Evolutionary conservation across 2,329 filamentous ascomycete species (phyloP), one percentile per base, ranked within the genome.

Genomic region (Tolypocladium inflatum): DNA sequence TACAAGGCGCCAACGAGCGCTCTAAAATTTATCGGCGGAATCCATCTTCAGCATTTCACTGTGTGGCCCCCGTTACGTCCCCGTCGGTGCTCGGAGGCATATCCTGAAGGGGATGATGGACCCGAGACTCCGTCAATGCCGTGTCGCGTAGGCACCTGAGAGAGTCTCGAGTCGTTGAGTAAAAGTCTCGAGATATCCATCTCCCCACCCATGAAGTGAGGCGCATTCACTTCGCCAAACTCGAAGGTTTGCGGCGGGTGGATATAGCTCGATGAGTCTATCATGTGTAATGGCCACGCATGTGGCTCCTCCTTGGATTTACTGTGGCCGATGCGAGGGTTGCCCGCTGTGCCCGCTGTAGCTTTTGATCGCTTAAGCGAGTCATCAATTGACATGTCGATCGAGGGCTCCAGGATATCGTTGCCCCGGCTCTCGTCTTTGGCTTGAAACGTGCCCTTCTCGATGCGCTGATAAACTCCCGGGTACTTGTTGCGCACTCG

Each of bases 401-500:
- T 72, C 0, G 76, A 78, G 0, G 81, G 80, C 62, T 83, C 81
- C 55, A 83, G 71, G 5, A 78, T 66, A 50, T 74, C 73, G 59
- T 72, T 78, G 59, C 68, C 66, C 41, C 73, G 71, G 37, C 68
- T 64, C 10, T 69, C 67, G 17, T 80, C 74, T 62, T 78, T 76
- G 59, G 73, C 66, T 52, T 78, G 76, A 57, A 80, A 76, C 4
- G 74, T 72, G 38, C 79, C 78, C 68, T 83, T 83, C 64, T 84
- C 81, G 52, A 83, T 81, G 57, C 74, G 73, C 30, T 78, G 74
- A 63, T 83, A 86, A 38, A 82, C 79, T 17, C 78, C 78, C 3
- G 82, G 81, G 62, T 84, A 85, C 63, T 84, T 86, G 69, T 87
- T 87, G 50, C 84, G 78, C 38, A 86, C 77, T 26, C 84, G 77